Conservation (phyloP, 805 yeast species). For the Myxozyma lipomycoides region DNA sequence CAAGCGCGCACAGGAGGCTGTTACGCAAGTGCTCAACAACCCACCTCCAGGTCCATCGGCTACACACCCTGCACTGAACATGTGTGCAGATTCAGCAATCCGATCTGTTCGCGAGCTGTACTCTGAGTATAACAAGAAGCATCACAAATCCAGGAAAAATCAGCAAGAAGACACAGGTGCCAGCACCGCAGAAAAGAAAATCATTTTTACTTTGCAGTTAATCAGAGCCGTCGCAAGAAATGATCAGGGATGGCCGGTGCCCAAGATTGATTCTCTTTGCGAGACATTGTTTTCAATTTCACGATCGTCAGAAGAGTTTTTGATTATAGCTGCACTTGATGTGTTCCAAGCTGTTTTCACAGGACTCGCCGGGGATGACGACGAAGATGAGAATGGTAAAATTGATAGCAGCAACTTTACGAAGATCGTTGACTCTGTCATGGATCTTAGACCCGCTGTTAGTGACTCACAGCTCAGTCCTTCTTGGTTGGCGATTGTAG, state of each 20-base stretch:
- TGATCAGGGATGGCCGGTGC: constrained; percentile 78
- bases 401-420: constrained; percentile 59
- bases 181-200: constrained; percentile 35
- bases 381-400: constrained; percentile 41
- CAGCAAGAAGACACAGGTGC: constrained; percentile 15
- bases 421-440: constrained; percentile 63
- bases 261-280: constrained; percentile 66
- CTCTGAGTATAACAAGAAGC: constrained; percentile 37
- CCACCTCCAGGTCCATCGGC: constrained; percentile 76
- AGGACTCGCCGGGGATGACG: constrained; percentile 47
- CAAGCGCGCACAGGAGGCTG: constrained; percentile 88
- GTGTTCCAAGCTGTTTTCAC: constrained; percentile 79
- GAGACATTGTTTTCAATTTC: constrained; percentile 71
- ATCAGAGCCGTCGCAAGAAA: constrained; percentile 59
- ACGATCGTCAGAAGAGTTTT: constrained; percentile 75
- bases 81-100: constrained; percentile 66
- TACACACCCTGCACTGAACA: constrained; percentile 70
- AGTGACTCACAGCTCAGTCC: constrained; percentile 85
- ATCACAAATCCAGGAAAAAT: constrained; percentile 36
- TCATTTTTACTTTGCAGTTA: constrained; percentile 75
- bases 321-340: constrained; percentile 75
- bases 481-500: constrained; percentile 91
- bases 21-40: constrained; percentile 56
- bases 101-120: constrained; percentile 49
- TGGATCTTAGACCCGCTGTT: constrained; percentile 73